These are phyloP conservation scores for Fusarium sp. DNA, from an alignment of 2,329 filamentous ascomycete species.

Conservation along the genomic window DNA sequence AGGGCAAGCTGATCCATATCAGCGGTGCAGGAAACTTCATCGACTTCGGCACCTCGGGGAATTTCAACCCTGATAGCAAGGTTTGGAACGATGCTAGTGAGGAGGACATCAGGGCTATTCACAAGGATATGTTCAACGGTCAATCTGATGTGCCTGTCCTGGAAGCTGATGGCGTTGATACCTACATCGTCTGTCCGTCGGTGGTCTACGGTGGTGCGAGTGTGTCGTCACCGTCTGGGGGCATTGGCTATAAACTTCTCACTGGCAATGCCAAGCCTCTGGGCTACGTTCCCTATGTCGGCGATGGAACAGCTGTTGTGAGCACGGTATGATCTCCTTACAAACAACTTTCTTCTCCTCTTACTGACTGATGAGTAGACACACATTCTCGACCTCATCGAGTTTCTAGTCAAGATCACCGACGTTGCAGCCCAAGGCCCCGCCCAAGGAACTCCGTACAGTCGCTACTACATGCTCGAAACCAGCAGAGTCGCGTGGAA, in stretches of 20 bases:
- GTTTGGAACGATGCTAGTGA: constrained; percentile 22
- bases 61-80: constrained; percentile 7
- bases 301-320: constrained; percentile 4
- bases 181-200: constrained; percentile 8
- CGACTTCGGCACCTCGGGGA: constrained; percentile 19
- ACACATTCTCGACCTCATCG: constrained; percentile 5
- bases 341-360: accelerated
- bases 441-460: constrained; percentile 6
- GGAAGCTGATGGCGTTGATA: constrained; percentile 1
- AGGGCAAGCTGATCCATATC: constrained; percentile 3
- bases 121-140: constrained; percentile 26
- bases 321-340: background rate
- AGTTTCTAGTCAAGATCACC: constrained; percentile 12
- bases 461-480: constrained; percentile 21
- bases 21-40: constrained; percentile 20
- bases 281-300: constrained; percentile 11
- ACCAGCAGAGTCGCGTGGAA: constrained; percentile 16
- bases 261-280: constrained; percentile 13
- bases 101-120: constrained; percentile 15
- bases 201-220: constrained; percentile 14
- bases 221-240: background rate
- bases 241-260: constrained; percentile 3
- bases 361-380: background rate
- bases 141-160: constrained; percentile 11
- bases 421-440: background rate